Evolutionary conservation across 192 early-diverging fungal genomes (phyloP).

Genomic region (Coemansia sp.): DNA sequence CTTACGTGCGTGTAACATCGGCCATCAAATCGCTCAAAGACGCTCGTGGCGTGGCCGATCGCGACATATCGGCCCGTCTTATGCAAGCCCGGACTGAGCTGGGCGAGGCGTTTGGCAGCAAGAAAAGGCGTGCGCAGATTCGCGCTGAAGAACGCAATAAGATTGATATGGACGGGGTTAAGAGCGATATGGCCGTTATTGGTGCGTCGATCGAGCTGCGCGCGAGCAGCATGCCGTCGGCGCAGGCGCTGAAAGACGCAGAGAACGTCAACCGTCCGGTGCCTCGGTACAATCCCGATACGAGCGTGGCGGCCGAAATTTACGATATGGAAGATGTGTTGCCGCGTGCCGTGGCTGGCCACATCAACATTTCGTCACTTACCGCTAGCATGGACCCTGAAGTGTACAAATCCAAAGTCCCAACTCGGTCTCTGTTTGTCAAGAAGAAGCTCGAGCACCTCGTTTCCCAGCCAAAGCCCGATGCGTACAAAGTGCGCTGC

Average conservation of each 20-base stretch:
- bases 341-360: constrained; percentile 60
- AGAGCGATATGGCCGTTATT: constrained; percentile 64
- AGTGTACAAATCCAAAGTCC: constrained; percentile 18
- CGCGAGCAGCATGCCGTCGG: constrained; percentile 62
- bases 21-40: constrained; percentile 70
- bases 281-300: constrained; percentile 69
- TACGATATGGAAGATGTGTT: constrained; percentile 79
- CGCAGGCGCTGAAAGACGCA: constrained; percentile 55
- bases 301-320: constrained; percentile 69
- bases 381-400: constrained; percentile 49
- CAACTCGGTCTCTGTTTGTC: constrained; percentile 38
- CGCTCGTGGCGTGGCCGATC: constrained; percentile 51
- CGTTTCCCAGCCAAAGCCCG: constrained; percentile 31
- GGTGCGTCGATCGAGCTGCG: constrained; percentile 69
- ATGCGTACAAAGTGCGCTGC: constrained; percentile 45
- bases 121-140: constrained; percentile 82
- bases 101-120: constrained; percentile 91
- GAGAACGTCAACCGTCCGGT: constrained; percentile 66
- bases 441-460: constrained; percentile 35
- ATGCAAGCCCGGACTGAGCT: constrained; percentile 70
- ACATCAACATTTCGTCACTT: constrained; percentile 64
- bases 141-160: constrained; percentile 82
- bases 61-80: constrained; percentile 47
- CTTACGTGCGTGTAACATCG: constrained; percentile 63
- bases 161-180: constrained; percentile 70